Conservation (phyloP, 2,329 filamentous ascomycete genomes). For the Diaporthe amygdali region DNA sequence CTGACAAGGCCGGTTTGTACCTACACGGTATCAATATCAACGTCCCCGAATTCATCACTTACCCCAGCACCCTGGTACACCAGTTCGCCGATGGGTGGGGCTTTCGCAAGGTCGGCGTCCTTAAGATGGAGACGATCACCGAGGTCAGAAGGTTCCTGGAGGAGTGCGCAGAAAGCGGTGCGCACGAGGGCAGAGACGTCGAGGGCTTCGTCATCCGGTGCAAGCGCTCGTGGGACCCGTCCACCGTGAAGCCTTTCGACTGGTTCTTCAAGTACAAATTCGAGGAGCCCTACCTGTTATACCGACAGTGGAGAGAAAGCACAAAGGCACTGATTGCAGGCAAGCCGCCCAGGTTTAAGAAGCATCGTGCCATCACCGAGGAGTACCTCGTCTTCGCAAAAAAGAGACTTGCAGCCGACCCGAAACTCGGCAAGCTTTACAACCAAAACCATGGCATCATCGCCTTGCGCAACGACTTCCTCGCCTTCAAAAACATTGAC, state of each 20-base stretch:
- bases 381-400: conserved; percentile 87
- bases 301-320: conserved; percentile 97
- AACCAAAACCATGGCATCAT: conserved; percentile 95
- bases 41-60: conserved; percentile 87
- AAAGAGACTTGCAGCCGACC: conserved; percentile 72
- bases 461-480: conserved; percentile 83
- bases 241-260: conserved; percentile 69
- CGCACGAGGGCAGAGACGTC: conserved; percentile 88
- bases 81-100: conserved; percentile 91
- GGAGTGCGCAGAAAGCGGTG: conserved; percentile 82
- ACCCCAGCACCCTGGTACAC: conserved; percentile 82
- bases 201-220: conserved; percentile 97
- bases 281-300: conserved; percentile 98
- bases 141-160: conserved; percentile 84
- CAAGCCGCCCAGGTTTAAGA: conserved; percentile 77
- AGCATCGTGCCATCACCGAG: conserved; percentile 88
- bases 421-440: conserved; percentile 73
- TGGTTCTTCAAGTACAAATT: conserved; percentile 99
- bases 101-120: conserved; percentile 85
- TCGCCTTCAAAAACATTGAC: conserved; percentile 81
- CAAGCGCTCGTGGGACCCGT: conserved; percentile 64
- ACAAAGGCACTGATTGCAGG: conserved; percentile 87
- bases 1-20: conserved; percentile 86
- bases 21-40: conserved; percentile 97
- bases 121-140: conserved; percentile 75